Evolutionary conservation across 352 stramenopile species (phyloP).

Genomic region (Peronosclerospora sorghi): DNA sequence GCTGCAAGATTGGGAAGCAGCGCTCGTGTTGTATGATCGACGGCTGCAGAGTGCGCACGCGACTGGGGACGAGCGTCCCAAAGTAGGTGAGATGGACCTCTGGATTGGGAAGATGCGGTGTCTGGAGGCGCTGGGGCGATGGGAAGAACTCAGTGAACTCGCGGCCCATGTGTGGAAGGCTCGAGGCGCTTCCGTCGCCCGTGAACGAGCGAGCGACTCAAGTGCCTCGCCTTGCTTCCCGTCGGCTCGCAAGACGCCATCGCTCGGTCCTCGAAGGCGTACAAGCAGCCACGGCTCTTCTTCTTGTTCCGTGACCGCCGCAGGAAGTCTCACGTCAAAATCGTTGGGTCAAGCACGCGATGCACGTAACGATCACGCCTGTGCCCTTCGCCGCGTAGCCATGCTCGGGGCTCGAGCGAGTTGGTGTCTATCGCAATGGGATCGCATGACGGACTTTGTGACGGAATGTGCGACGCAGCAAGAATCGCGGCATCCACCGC

Average conservation of each 20-base stretch:
- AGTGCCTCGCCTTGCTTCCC: conserved; percentile 1
- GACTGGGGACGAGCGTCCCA: conserved; percentile 11
- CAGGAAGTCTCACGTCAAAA: conserved; percentile 3
- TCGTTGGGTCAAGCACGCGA: conserved; percentile 23
- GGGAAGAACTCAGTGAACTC: conserved; percentile 88
- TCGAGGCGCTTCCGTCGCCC: no score
- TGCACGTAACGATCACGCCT: conserved; percentile 29
- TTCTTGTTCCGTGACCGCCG: conserved; percentile 13
- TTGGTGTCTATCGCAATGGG: conserved; percentile 78
- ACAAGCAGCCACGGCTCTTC: conserved; percentile 26
- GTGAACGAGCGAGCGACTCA: no score
- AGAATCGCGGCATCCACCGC: conserved; percentile 11
- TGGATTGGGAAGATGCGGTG: conserved; percentile 96
- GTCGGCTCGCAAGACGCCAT: conserved; percentile 7
- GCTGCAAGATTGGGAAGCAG: conserved; percentile 94
- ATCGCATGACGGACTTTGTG: conserved; percentile 76
- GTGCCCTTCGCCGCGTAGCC: conserved; percentile 46
- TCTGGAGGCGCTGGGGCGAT: conserved; percentile 93
- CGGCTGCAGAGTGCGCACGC: conserved; percentile 17
- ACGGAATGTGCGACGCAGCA: conserved; percentile 28
- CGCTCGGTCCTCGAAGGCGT: conserved; percentile 20
- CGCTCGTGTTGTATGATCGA: conserved; percentile 88
- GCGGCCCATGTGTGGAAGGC: conserved; percentile 52
- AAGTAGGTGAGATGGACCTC: conserved; percentile 82
- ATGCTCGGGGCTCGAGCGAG: conserved; percentile 78